phyloP scores from a whole-genome alignment of 148 eudicot species.

The Chenopodium quinoa region DNA sequence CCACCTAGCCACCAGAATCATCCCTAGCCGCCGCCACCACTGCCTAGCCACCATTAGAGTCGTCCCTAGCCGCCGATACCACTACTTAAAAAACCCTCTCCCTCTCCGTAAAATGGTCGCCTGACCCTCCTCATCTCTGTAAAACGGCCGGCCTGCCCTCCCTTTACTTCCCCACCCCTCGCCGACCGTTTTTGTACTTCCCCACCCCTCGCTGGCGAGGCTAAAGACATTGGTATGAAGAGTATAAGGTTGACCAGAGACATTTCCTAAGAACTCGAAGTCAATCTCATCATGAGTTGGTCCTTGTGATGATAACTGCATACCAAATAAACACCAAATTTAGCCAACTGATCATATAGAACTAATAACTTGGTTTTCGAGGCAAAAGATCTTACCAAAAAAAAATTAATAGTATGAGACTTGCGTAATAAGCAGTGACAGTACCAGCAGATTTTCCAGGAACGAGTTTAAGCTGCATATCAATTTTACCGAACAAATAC shows the following conservation, averaged over 20 bases:
- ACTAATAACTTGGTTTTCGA: too few species aligned
- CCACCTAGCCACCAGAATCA: too few species aligned
- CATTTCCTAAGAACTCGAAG: constrained; percentile 35
- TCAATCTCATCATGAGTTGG: constrained; percentile 35
- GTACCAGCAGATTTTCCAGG: constrained; percentile 35
- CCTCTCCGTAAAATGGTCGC: too few species aligned
- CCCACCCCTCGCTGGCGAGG: background rate
- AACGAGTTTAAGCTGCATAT: constrained; percentile 32
- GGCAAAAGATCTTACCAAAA: too few species aligned
- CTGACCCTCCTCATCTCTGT: too few species aligned
- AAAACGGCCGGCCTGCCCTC: too few species aligned
- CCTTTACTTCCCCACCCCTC: too few species aligned
- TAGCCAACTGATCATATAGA: background rate
- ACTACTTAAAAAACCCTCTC: too few species aligned
- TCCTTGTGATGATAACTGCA: constrained; percentile 34
- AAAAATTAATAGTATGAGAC: background rate
- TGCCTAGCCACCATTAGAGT: too few species aligned
- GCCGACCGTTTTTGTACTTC: too few species aligned
- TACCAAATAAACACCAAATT: background rate
- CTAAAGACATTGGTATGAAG: constrained; percentile 34
- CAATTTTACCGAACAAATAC: constrained; percentile 32
- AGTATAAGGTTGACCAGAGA: constrained; percentile 32
- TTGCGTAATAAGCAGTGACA: constrained; percentile 31
- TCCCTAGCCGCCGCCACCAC: too few species aligned
- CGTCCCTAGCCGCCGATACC: too few species aligned